These are phyloP conservation scores for Mucor racemosus DNA, from an alignment of 371 early-diverging fungal genomes.

Conservation along the genomic window DNA sequence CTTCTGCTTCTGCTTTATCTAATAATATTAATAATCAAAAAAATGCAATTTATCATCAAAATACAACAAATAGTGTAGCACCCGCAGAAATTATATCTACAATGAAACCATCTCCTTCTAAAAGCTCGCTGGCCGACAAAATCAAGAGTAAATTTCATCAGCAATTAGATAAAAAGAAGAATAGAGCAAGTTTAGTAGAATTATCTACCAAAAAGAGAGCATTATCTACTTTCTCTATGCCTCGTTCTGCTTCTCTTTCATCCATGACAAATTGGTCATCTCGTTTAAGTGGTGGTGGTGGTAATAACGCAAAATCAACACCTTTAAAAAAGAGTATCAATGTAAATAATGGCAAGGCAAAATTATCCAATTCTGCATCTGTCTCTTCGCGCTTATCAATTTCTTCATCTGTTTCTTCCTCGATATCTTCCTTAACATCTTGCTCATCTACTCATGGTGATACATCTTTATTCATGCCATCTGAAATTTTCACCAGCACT, in stretches of 20 bases:
- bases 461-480: neutral
- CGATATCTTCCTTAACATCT: neutral
- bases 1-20: too few relatives aligned
- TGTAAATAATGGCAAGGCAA: neutral
- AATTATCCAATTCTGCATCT: constrained; percentile 6
- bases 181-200: neutral
- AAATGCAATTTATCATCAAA: neutral
- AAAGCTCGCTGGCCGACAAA: constrained; percentile 25
- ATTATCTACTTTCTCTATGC: neutral
- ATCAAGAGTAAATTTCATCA: constrained; percentile 29
- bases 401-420: neutral
- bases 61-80: constrained; percentile 9
- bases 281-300: neutral
- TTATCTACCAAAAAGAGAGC: neutral
- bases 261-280: constrained; percentile 21
- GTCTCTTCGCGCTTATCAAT: neutral
- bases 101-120: constrained; percentile 6
- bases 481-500: neutral
- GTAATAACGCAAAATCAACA: neutral
- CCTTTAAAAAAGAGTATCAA: neutral
- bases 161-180: constrained; percentile 18
- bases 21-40: neutral
- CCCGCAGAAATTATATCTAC: constrained; percentile 7
- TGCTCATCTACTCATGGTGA: neutral
- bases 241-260: constrained; percentile 26